Evolutionary conservation across 2,329 filamentous ascomycete genomes (phyloP), one percentile per base, ranked within the genome.

Genomic region (Coleophoma eucalyptorum): DNA sequence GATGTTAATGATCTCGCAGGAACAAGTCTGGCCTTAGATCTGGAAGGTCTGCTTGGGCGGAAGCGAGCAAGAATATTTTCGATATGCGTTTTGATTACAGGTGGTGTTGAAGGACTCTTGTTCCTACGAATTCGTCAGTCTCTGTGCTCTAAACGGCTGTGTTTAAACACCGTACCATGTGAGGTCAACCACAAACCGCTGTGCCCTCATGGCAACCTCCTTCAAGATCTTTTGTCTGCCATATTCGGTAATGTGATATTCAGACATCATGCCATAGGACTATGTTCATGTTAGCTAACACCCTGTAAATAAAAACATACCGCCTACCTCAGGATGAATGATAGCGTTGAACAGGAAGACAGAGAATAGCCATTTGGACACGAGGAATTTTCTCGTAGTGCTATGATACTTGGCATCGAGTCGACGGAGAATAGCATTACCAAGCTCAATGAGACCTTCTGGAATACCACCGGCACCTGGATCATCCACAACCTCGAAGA

Each of bases 341-440:
- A 97, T 82, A 48, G 90, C 86, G 60, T 89, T 87, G 43, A 90
- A 79, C 34, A 97, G 75, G 69, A 94, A 97, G 47, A 87, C 86
- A 55, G 90, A 88, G 67, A 97, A 96, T 55, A 97, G 85, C 84
- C 93, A 99, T 65, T 92, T 88, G 62, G 87, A 89, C 56, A 97
- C 85, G 58, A 97, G 80, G 74, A 92, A 95, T 59, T 84, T 84
- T 55, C 90, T 83, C 37, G 90, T 90, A 58, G 82, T 83, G 58
- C 88, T 85, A 55, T 89, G 83, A 57, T 81, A 81, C 58, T 87
- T 85, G 57, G 78, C 78, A 57, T 89, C 84, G 53, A 96, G 74
- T 62, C 91, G 91, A 52, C 80, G 79, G 42, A 96, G 73, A 53
- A 97, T 90, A 56, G 90, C 89, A 66, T 87, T 89, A 57, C 90